Conservation (phyloP, 129 eudicot genomes). For the Dittrichia graveolens region DNA sequence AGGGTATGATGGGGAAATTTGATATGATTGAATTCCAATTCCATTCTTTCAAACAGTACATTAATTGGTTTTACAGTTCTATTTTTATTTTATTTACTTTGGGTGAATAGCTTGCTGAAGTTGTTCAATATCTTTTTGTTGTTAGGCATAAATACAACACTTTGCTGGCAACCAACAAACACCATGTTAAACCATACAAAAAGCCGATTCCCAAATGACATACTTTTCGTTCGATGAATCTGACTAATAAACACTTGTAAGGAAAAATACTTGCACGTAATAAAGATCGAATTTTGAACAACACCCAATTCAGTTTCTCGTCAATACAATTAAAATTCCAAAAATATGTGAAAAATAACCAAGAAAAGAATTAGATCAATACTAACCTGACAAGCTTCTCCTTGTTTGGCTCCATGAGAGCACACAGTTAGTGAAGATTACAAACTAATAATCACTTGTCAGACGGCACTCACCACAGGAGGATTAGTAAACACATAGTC, state of each 20-base stretch:
- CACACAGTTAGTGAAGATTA: background rate
- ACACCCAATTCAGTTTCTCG: slow-evolving; percentile 11
- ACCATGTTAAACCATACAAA: slow-evolving; percentile 23
- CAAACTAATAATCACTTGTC: background rate
- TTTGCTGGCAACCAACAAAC: slow-evolving; percentile 32
- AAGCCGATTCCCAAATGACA: slow-evolving; percentile 9
- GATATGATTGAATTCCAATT: background rate
- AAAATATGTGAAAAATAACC: slow-evolving; percentile 10
- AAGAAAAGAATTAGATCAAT: slow-evolving; percentile 6
- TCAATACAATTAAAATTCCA: slow-evolving; percentile 27
- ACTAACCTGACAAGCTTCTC: slow-evolving; percentile 84
- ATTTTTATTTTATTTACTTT: background rate
- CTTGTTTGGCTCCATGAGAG: slow-evolving; percentile 70
- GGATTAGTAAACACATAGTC: slow-evolving; percentile 15
- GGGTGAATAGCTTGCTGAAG: background rate
- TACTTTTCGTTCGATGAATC: slow-evolving; percentile 16
- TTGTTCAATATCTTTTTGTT: background rate
- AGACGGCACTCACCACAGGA: background rate
- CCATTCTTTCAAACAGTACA: background rate
- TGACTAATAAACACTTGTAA: slow-evolving; percentile 11
- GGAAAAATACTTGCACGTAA: background rate
- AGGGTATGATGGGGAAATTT: background rate
- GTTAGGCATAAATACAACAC: slow-evolving; percentile 35
- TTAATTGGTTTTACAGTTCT: background rate
- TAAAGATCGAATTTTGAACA: slow-evolving; percentile 33